Base-by-base conservation (phyloP, 2,329 filamentous ascomycete genomes). In the Curvularia sp. region DNA sequence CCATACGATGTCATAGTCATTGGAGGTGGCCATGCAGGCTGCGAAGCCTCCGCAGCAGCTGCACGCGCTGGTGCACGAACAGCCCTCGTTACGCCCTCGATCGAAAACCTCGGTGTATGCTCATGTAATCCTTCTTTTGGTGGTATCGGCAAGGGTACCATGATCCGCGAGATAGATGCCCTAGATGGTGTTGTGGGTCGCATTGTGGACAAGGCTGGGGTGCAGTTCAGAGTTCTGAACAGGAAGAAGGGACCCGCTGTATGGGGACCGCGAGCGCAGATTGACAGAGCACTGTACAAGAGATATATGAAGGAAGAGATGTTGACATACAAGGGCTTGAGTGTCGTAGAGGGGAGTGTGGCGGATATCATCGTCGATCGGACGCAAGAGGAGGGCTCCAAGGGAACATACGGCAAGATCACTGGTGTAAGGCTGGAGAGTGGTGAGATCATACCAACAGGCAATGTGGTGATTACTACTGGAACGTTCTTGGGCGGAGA, bases 61-160 rank as follows among this genome's bases (percentile, higher is more conserved):
- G 95, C 95, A 44, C 87, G 95, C 71, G 86, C 91, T 15, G 95
- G 95, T 52, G 95, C 94, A 49, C 88, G 89, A 69, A 98, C 95
- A 42, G 94, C 90, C 1, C 85, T 99, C 65, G 84, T 99, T 49
- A 99, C 95, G 1, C 95, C 94, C 2, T 92, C 90, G 60, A 78
- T 92, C 57, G 89, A 93, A 58, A 97, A 97, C 69, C 88, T 98
- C 20, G 94, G 94, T 55, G 92, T 95, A 30, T 98, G 94, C 80
- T 97, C 93, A 35, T 98, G 94, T 80, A 98, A 98, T 75, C 94
- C 94, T 1, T 96, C 92, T 64, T 96, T 99, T 73, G 95, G 95
- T 39, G 95, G 95, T n/a, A 98, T 99, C 68, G 95, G 95, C 44
- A 99, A 99, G 76, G 95, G 95, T 15, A 98, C 92, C 9, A 97